phyloP scores from a whole-genome alignment of 768 basidiomycete species.

The Amanita brunnescens region DNA sequence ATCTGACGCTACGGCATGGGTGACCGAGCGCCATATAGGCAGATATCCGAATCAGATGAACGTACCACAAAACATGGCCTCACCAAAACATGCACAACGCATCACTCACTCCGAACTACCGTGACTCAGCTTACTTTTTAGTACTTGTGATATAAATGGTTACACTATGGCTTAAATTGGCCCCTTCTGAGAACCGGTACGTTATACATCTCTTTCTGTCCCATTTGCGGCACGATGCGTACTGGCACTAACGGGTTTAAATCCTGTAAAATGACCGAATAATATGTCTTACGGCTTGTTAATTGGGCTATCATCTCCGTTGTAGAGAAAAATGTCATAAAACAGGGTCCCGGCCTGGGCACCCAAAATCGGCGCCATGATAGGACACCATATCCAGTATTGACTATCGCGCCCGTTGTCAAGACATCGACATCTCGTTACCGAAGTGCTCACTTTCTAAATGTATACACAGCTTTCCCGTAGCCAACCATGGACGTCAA shows the following conservation, averaged over 20 bases:
- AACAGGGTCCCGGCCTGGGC: conserved; percentile 45
- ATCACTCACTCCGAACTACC: too few relatives aligned
- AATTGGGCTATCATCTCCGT: conserved; percentile 42
- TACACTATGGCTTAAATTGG: neutral
- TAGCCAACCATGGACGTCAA: conserved; percentile 68
- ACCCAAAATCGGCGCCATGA: conserved; percentile 52
- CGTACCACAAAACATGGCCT: too few relatives aligned
- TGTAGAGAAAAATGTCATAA: conserved; percentile 56
- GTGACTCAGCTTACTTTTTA: too few relatives aligned
- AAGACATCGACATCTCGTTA: neutral
- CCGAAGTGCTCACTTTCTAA: conserved; percentile 31
- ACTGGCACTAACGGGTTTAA: neutral
- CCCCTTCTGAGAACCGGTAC: neutral
- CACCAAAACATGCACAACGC: too few relatives aligned
- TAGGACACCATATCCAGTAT: conserved; percentile 69
- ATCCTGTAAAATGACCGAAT: neutral
- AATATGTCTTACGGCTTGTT: conserved; percentile 34
- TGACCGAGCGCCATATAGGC: too few relatives aligned
- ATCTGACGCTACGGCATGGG: too few relatives aligned
- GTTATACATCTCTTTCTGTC: neutral
- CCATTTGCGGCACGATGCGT: neutral
- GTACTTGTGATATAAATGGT: too few relatives aligned
- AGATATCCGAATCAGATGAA: too few relatives aligned
- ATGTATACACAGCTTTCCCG: conserved; percentile 37
- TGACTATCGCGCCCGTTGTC: conserved; percentile 32